Conservation (phyloP, 1,284 basidiomycete species). For the Agaricales sp. region DNA sequence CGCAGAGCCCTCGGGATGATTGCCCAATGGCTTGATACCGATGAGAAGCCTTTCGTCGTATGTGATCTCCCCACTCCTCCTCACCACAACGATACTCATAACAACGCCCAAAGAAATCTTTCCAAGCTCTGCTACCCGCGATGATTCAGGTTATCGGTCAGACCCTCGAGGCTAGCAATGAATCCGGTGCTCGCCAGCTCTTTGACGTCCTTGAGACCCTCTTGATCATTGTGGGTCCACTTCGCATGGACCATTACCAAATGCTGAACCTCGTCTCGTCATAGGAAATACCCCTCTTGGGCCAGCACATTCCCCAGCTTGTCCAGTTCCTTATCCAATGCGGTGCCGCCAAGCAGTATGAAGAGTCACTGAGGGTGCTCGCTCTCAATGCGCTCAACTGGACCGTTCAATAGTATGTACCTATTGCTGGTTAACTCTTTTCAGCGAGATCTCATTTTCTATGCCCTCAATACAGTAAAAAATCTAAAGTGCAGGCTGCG, state of each 20-base stretch:
- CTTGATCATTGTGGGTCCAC: conserved; percentile 71
- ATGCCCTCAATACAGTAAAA: conserved; percentile 61
- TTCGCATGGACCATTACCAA: conserved; percentile 9
- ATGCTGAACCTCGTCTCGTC: conserved; percentile 8
- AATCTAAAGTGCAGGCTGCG: conserved; percentile 87
- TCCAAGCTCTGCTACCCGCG: conserved; percentile 82
- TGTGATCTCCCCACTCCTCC: conserved; percentile 18
- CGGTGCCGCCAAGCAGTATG: conserved; percentile 74
- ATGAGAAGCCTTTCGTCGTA: conserved; percentile 84
- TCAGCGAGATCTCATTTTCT: conserved; percentile 2
- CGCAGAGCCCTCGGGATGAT: conserved; percentile 80
- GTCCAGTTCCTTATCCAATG: conserved; percentile 85
- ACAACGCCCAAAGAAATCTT: conserved; percentile 51
- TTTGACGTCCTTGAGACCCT: conserved; percentile 97
- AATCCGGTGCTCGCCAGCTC: conserved; percentile 77
- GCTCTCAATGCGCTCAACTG: conserved; percentile 93
- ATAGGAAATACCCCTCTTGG: conserved; percentile 89
- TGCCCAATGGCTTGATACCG: conserved; percentile 86
- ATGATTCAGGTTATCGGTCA: conserved; percentile 91
- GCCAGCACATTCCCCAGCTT: conserved; percentile 82
- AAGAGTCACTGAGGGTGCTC: conserved; percentile 80
- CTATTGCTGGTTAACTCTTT: background rate
- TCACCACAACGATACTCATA: conserved; percentile 2
- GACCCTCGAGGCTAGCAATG: conserved; percentile 76
- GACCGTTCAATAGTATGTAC: conserved; percentile 80